These are phyloP conservation scores for Monosporozyma siamensis DNA, from an alignment of 805 yeast species.

Conservation along the genomic window DNA sequence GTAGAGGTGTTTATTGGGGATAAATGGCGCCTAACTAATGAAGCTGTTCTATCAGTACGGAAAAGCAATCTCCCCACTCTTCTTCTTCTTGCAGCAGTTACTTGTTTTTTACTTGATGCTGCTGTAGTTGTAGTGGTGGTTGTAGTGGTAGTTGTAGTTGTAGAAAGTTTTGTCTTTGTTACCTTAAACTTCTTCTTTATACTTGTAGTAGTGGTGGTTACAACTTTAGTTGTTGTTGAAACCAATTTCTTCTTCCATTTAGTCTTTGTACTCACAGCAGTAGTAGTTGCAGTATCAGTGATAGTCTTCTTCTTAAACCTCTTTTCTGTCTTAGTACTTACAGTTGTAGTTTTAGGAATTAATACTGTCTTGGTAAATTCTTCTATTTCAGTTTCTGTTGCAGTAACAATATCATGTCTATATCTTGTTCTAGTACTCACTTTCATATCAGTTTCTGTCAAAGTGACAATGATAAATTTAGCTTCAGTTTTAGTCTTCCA, in stretches of 20 bases:
- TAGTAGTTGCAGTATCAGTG: slow-evolving; percentile 17
- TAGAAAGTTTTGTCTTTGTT: slow-evolving; percentile 5
- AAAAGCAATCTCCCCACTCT: background rate
- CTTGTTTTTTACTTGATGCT: too few species aligned
- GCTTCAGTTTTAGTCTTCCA: slow-evolving; percentile 21
- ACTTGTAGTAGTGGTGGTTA: slow-evolving; percentile 10
- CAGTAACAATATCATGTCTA: slow-evolving; percentile 13
- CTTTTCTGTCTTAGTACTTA: slow-evolving; percentile 11
- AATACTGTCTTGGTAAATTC: slow-evolving; percentile 4
- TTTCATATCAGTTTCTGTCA: slow-evolving; percentile 18
- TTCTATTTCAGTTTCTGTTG: slow-evolving; percentile 20
- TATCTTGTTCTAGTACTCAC: slow-evolving; percentile 14
- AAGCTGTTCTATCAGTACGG: background rate
- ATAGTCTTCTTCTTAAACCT: slow-evolving; percentile 9
- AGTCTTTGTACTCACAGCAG: slow-evolving; percentile 14
- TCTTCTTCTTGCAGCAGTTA: background rate
- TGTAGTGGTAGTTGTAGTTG: slow-evolving; percentile 14
- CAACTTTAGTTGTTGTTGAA: slow-evolving; percentile 10
- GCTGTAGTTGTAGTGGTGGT: slow-evolving; percentile 8
- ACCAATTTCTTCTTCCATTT: slow-evolving; percentile 6
- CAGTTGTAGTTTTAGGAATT: slow-evolving; percentile 2
- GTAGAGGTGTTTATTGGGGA: background rate
- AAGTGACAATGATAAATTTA: slow-evolving; percentile 23
- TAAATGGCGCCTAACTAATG: background rate
- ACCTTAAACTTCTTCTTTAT: slow-evolving; percentile 4